Conservation (phyloP, 2,329 filamentous ascomycete genomes). For the Magnaporthiopsis rhizophila region DNA sequence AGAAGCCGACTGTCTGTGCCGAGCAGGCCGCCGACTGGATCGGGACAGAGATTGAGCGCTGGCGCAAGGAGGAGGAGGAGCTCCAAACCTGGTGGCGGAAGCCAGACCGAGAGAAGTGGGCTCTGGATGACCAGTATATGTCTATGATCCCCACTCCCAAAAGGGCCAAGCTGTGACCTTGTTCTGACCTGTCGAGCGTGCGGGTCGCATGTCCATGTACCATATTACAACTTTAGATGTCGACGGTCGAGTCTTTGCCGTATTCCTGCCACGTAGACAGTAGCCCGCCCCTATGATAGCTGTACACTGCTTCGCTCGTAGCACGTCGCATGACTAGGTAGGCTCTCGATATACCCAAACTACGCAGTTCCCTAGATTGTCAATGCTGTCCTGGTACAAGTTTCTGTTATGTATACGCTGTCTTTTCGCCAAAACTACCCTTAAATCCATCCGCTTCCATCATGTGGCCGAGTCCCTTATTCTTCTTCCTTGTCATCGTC, state of each 20-base stretch:
- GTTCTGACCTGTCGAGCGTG: not conserved
- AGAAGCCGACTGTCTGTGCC: constrained; percentile 61
- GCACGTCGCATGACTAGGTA: not conserved
- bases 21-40: constrained; percentile 50
- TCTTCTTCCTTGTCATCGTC: not conserved
- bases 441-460: not conserved
- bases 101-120: constrained; percentile 45
- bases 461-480: not conserved
- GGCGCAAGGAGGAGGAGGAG: constrained; percentile 46
- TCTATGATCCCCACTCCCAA: constrained; percentile 9
- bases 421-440: not conserved
- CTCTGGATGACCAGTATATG: constrained; percentile 44
- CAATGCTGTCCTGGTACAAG: not conserved
- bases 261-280: not conserved
- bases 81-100: constrained; percentile 46
- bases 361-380: not conserved
- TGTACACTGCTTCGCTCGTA: not conserved
- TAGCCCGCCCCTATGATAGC: not conserved
- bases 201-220: not conserved
- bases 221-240: not conserved
- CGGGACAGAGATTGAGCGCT: constrained; percentile 44
- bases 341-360: not conserved
- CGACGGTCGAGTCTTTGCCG: not conserved
- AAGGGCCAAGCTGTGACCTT: constrained; percentile 2
- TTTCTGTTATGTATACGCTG: not conserved